A percentile compares a stretch with the other conserved stretches of the same genome.
These are phyloP conservation scores for Eutrema yunnanense DNA, from an alignment of 345 rosid species.

Conservation along the genomic window DNA sequence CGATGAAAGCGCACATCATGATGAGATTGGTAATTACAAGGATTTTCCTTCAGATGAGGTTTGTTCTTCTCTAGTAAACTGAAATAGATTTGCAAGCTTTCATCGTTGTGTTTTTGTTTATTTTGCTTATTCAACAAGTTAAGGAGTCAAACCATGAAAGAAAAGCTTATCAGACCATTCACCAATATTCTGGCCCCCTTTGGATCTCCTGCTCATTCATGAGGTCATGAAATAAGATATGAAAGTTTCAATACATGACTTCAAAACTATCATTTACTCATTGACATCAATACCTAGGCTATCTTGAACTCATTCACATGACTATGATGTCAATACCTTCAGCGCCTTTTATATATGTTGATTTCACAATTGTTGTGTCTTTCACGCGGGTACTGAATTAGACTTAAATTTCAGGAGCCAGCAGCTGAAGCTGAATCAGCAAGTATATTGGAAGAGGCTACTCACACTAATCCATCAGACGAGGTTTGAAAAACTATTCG, in stretches of 20 bases:
- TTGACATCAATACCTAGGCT: background rate
- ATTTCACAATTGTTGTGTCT: background rate
- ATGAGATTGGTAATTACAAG: conserved; percentile 45
- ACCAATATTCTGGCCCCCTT: background rate
- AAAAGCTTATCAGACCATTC: background rate
- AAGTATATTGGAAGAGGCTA: conserved; percentile 30
- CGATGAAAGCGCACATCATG: conserved; percentile 17
- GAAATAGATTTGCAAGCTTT: background rate
- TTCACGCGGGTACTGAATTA: conserved; percentile 21
- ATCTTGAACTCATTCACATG: background rate
- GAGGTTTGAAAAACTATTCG: conserved; percentile 29
- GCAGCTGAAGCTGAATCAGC: conserved; percentile 32
- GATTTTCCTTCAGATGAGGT: conserved; percentile 64
- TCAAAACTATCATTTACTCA: background rate
- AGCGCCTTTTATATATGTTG: background rate
- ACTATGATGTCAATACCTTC: background rate
- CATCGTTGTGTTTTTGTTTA: background rate
- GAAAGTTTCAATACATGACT: background rate
- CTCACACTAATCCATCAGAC: conserved; percentile 23
- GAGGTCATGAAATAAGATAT: background rate
- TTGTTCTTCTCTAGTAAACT: conserved; percentile 21
- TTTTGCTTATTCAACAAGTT: background rate
- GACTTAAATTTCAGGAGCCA: conserved; percentile 22
- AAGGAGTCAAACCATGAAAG: background rate
- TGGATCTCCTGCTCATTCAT: background rate